Evolutionary conservation across 306 rosid species (phyloP), one percentile per base, ranked within the genome.

Genomic region (Quercus suber): DNA sequence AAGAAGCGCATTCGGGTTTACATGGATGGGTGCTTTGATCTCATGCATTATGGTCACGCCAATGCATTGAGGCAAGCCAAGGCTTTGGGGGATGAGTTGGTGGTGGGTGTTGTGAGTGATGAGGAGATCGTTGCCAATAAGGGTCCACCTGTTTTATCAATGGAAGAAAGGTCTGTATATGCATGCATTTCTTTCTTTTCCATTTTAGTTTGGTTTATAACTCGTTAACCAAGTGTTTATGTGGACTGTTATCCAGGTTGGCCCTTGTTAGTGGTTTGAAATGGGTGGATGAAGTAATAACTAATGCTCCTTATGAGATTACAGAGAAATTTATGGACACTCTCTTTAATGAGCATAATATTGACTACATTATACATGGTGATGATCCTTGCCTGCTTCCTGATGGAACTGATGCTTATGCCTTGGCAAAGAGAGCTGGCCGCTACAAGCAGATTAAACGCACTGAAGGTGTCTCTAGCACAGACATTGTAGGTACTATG

Each of bases 341-440:
- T 45, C 99, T 96, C 87, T 96, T 96, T 81, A 90, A 85, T 77
- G 99, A 96, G 82, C 85, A 96, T 89, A 96, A 91, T 77, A 93
- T 96, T 79, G 99, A 96, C 81, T 96, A 90, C 74, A 90, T 96
- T 83, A 93, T 96, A 80, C 99, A 96, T 52, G 99, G 99, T n/a
- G 99, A 96, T 81, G 99, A 96, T 83, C 99, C 99, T 76, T 96
- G 99, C 92, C 82, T 96, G 79, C 99, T 96, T 88, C 98, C 99
- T 55, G 99, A 96, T 73, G 99, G 99, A 82, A 93, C 97, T 63
- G 99, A 96, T 91, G 98, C 99, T 82, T 96, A 96, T 81, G 98
- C 94, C 64, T 89, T 93, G 73, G 99, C 99, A 67, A 96, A 96
- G 85, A 90, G 84, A 86, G 98, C 89, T 84, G 97, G 99, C 15